A percentile compares a stretch with the other conserved stretches of the same genome.
phyloP scores from a whole-genome alignment of 306 rosid genomes.

The Lathyrus tuberosus region DNA sequence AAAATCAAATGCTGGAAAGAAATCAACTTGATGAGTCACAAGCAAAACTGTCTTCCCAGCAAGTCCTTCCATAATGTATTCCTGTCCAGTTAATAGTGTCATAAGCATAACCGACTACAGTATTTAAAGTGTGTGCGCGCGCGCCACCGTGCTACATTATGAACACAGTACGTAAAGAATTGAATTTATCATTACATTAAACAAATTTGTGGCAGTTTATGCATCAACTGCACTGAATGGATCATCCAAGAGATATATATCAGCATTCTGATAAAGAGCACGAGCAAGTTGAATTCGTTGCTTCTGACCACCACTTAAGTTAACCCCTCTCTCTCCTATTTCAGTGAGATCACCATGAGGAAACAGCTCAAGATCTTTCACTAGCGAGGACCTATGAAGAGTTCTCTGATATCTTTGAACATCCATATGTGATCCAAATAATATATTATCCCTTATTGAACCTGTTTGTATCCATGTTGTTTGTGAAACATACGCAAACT shows the following conservation, averaged over 20 bases:
- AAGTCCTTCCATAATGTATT: conserved; percentile 82
- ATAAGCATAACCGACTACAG: background rate
- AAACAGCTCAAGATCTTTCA: conserved; percentile 79
- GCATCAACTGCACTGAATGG: conserved; percentile 99
- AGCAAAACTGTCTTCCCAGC: conserved; percentile 75
- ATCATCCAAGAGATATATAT: conserved; percentile 91
- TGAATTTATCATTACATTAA: conserved; percentile 56
- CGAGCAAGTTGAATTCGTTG: conserved; percentile 97
- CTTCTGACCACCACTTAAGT: conserved; percentile 95
- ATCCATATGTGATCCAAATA: conserved; percentile 81
- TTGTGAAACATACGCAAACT: conserved; percentile 87
- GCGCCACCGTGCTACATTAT: no score
- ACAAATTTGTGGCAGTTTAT: conserved; percentile 83
- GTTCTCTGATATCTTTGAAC: conserved; percentile 62
- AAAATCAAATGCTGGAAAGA: conserved; percentile 82
- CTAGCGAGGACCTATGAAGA: conserved; percentile 74
- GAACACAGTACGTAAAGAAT: background rate
- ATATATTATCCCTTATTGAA: conserved; percentile 70
- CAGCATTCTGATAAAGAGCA: conserved; percentile 88
- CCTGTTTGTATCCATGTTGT: conserved; percentile 94
- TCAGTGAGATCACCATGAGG: conserved; percentile 88
- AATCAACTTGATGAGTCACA: conserved; percentile 98
- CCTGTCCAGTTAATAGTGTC: conserved; percentile 52
- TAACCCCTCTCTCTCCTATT: conserved; percentile 95
- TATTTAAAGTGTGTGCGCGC: background rate